Conservation (phyloP, 768 basidiomycete species). For the Auricularia cornea region DNA sequence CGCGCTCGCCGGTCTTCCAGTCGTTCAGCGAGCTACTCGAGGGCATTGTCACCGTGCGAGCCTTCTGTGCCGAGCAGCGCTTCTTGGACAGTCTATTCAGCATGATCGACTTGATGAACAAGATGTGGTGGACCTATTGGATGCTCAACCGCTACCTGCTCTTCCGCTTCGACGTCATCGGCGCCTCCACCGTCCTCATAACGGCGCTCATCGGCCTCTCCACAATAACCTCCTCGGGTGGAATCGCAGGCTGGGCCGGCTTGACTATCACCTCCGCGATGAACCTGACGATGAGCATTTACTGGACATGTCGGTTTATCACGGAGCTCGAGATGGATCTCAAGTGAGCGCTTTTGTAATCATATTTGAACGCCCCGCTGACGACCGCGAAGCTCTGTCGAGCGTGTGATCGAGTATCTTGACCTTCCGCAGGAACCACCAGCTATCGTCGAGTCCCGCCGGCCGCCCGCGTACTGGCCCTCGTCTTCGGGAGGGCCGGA, state of each 20-base stretch:
- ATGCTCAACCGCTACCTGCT: conserved; percentile 22
- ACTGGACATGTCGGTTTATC: conserved; percentile 11
- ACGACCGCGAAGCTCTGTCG: conserved; percentile 6
- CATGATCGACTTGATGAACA: conserved; percentile 25
- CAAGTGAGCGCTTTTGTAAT: background rate
- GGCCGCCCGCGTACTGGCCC: conserved; percentile 22
- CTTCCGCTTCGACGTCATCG: conserved; percentile 10
- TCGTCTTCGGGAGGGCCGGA: conserved; percentile 17
- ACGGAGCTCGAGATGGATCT: conserved; percentile 16
- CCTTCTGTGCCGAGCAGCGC: conserved; percentile 23
- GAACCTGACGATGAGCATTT: conserved; percentile 10
- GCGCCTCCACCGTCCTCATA: background rate
- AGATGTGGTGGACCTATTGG: conserved; percentile 15
- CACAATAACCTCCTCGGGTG: background rate
- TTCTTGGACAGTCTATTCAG: conserved; percentile 24
- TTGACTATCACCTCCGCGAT: conserved; percentile 37
- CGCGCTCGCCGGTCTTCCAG: conserved; percentile 75
- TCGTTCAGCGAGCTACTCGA: conserved; percentile 65
- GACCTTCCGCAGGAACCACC: conserved; percentile 21
- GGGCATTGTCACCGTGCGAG: conserved; percentile 27
- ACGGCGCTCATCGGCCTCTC: background rate
- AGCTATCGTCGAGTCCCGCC: conserved; percentile 24
- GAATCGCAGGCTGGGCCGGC: conserved; percentile 30
- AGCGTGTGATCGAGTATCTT: conserved; percentile 26
- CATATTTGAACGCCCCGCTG: background rate